phyloP scores from a whole-genome alignment of 495 filamentous ascomycete species.

The Daldinia grandis region DNA sequence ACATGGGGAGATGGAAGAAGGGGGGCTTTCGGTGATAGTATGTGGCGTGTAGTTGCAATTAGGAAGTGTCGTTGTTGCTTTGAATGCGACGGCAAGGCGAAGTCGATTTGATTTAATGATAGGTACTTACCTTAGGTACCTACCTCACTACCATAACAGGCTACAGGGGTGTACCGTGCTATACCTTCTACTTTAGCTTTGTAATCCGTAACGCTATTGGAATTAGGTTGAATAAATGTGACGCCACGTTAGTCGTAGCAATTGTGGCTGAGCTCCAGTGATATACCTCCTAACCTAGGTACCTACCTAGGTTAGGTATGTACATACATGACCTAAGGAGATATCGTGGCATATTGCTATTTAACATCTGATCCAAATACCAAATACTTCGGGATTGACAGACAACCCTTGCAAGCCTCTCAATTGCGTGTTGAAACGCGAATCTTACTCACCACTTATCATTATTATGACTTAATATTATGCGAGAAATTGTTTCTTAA shows the following conservation, averaged over 20 bases:
- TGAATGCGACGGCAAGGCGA: conserved; percentile 12
- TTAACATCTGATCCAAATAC: conserved; percentile 29
- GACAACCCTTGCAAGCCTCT: conserved; percentile 22
- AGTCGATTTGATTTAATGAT: conserved; percentile 3
- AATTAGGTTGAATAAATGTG: too few species aligned
- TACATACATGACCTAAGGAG: neutral
- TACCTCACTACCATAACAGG: neutral
- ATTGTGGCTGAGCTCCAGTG: conserved; percentile 17
- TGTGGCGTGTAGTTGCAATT: neutral
- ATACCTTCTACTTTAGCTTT: neutral
- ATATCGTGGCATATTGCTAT: conserved; percentile 21
- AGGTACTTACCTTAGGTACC: too few species aligned
- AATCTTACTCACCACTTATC: conserved; percentile 2
- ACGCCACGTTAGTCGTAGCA: conserved; percentile 17
- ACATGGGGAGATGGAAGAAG: conserved; percentile 6
- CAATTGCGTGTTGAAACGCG: conserved; percentile 31
- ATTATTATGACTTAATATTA: conserved; percentile 14
- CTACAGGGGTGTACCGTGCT: conserved; percentile 8
- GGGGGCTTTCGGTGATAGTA: neutral
- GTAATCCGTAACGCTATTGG: too few species aligned
- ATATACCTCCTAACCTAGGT: neutral
- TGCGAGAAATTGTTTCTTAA: conserved; percentile 23
- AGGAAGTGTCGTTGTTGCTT: conserved; percentile 11
- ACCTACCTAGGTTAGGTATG: too few species aligned
- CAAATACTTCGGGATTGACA: conserved; percentile 1